Conservation (phyloP, 352 stramenopile species). For the Phytophthora hybrid region DNA sequence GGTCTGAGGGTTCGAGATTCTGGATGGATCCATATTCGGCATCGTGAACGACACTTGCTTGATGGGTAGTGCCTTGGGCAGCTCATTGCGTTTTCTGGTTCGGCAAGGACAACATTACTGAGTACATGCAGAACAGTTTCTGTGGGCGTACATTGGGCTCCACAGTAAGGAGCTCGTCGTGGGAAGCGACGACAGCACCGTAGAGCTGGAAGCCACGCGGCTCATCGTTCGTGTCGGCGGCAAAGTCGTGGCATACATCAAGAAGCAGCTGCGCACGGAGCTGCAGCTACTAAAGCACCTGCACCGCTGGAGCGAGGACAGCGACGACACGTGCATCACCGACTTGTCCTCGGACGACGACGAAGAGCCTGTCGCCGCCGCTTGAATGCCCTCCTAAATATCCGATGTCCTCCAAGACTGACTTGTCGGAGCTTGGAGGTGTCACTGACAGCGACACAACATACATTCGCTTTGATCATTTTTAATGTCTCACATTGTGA, state of each 20-base stretch:
- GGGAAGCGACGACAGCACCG: constrained; percentile 12
- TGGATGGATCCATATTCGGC: constrained; percentile 72
- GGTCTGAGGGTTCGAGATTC: constrained; percentile 69
- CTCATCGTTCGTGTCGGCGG: constrained; percentile 40
- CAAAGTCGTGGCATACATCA: constrained; percentile 56
- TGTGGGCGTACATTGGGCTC: constrained; percentile 74
- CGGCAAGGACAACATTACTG: constrained; percentile 53
- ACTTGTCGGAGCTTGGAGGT: no score
- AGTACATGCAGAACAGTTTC: constrained; percentile 63
- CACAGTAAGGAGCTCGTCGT: constrained; percentile 59
- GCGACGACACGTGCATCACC: constrained; percentile 41
- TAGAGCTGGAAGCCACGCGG: constrained; percentile 30
- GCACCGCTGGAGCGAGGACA: constrained; percentile 34
- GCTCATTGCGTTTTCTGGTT: no score
- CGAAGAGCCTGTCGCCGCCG: constrained; percentile 1
- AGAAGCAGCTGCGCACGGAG: constrained; percentile 50
- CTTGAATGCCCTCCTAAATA: no score
- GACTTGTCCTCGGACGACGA: constrained; percentile 40
- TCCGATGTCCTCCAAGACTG: no score
- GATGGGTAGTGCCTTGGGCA: constrained; percentile 70
- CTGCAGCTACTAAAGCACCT: constrained; percentile 44
- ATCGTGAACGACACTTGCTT: constrained; percentile 53
- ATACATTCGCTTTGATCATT: no score
- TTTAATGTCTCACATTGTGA: no score
- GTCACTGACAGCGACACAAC: no score